Percentiles rank a stretch among this genome's conserved stretches.
Conservation (phyloP, 345 rosid genomes). For the Camelina laxa region DNA sequence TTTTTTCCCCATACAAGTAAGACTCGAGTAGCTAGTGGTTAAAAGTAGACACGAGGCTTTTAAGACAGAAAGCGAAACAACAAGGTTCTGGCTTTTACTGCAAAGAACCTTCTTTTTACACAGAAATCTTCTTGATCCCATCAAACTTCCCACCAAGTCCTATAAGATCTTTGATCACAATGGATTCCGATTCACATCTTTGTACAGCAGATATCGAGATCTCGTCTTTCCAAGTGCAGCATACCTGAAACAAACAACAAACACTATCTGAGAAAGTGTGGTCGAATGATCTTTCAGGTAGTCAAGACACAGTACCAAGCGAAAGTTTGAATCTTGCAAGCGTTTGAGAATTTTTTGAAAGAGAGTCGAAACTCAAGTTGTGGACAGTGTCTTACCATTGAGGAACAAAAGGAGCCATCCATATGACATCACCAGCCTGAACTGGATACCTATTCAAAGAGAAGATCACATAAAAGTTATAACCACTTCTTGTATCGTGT, state of each 20-base stretch:
- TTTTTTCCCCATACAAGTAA: slow-evolving; percentile 7
- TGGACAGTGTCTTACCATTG: slow-evolving; percentile 63
- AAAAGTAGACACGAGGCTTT: slow-evolving; percentile 14
- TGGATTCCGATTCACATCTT: slow-evolving; percentile 85
- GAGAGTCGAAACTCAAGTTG: slow-evolving; percentile 10
- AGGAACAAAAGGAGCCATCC: slow-evolving; percentile 99
- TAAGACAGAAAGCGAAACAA: slow-evolving; percentile 1
- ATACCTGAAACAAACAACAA: slow-evolving; percentile 62
- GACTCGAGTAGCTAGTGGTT: slow-evolving; percentile 17
- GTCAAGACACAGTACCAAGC: slow-evolving; percentile 10
- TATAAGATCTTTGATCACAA: slow-evolving; percentile 25
- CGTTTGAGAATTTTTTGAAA: neutral
- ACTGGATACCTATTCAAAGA: slow-evolving; percentile 73
- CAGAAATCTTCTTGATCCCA: slow-evolving; percentile 21
- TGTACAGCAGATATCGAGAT: slow-evolving; percentile 73
- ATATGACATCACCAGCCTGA: slow-evolving; percentile 91
- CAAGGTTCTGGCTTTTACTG: slow-evolving; percentile 12
- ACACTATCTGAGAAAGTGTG: slow-evolving; percentile 17
- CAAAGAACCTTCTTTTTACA: neutral
- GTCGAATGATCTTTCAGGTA: slow-evolving; percentile 9
- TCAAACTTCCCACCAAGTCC: slow-evolving; percentile 25
- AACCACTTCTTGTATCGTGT: neutral
- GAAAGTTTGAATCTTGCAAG: slow-evolving; percentile 10
- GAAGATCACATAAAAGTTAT: slow-evolving; percentile 14
- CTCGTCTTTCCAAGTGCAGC: slow-evolving; percentile 81